Conservation (phyloP, 129 eudicot species). For the Saussurea involucrata region DNA sequence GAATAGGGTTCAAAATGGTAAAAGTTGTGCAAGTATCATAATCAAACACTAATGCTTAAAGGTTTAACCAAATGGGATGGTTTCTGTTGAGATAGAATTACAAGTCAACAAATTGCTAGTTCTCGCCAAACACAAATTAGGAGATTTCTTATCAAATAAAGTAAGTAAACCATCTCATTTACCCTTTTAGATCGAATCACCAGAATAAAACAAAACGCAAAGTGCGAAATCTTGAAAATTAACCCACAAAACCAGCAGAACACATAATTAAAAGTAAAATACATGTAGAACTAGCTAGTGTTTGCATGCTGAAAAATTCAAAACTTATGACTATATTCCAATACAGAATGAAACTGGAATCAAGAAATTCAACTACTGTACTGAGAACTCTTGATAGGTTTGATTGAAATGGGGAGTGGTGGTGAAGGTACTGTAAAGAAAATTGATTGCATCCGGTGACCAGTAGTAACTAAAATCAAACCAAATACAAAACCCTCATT, state of each 20-base stretch:
- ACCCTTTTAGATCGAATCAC: neutral
- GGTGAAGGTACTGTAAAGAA: too few relatives aligned
- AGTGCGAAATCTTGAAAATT: neutral
- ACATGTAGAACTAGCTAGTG: neutral
- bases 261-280: neutral
- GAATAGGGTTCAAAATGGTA: neutral
- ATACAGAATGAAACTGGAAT: neutral
- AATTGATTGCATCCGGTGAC: too few relatives aligned
- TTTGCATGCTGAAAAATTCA: neutral
- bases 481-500: too few relatives aligned
- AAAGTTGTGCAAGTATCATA: neutral
- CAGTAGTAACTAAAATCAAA: too few relatives aligned
- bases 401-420: too few relatives aligned
- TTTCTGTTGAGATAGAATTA: neutral
- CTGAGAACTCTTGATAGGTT: too few relatives aligned
- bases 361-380: constrained; percentile 23
- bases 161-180: neutral
- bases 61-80: constrained; percentile 7
- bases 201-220: neutral
- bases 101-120: constrained; percentile 1
- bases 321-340: neutral
- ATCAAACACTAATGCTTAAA: neutral
- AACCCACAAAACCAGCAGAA: neutral
- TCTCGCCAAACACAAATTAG: constrained; percentile 1
- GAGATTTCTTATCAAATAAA: neutral